A percentile compares a stretch with the other conserved stretches of the same genome.
Conservation (phyloP, 2,329 filamentous ascomycete genomes). For the Cryphonectria parasitica region DNA sequence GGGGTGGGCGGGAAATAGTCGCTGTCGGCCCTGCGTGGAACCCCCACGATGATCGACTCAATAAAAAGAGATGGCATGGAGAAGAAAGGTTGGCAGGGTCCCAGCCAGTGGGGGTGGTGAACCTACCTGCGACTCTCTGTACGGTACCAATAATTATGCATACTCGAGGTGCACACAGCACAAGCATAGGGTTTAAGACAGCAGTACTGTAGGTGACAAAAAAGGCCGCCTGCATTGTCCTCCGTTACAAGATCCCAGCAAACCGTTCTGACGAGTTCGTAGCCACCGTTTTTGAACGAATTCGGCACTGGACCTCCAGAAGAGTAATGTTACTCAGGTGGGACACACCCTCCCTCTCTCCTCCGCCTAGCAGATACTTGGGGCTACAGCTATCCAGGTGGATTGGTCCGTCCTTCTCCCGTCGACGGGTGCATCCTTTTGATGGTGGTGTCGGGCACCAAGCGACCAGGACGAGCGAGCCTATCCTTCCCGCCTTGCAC, state of each 20-base stretch:
- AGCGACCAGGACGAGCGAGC: neutral
- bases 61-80: no score
- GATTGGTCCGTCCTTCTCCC: neutral
- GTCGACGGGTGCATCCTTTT: neutral
- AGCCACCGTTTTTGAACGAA: neutral
- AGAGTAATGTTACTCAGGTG: neutral
- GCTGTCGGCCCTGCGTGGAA: neutral
- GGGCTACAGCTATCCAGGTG: conserved; percentile 5
- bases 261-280: neutral
- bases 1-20: neutral
- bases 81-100: neutral
- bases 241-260: neutral
- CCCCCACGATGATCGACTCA: neutral
- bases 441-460: conserved; percentile 12
- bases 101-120: neutral
- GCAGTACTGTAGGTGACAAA: neutral
- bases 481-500: neutral
- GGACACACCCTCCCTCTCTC: neutral
- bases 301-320: neutral
- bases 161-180: neutral
- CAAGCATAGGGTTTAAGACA: neutral
- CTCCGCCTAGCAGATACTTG: neutral
- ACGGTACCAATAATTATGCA: neutral
- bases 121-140: neutral
- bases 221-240: neutral